Evolutionary conservation across 177 flowering plant species (phyloP).

Genomic region (Vitis hybrid): DNA sequence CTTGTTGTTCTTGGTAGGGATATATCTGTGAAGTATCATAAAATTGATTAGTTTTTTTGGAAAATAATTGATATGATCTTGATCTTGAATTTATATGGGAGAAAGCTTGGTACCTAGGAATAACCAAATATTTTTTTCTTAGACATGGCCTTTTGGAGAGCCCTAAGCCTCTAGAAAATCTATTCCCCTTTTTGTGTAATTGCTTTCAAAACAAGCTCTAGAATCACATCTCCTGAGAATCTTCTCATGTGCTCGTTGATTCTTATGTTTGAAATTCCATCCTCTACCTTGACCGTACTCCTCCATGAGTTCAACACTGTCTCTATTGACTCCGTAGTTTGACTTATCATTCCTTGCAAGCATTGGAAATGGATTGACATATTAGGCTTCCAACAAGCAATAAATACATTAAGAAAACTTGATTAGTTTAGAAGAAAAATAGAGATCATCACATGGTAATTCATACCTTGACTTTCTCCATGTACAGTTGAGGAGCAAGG

Average conservation of each 20-base stretch:
- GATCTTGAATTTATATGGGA: too few species aligned
- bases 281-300: slow-evolving; percentile 19
- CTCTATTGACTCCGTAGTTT: slow-evolving; percentile 27
- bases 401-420: too few species aligned
- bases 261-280: slow-evolving; percentile 30
- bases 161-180: slow-evolving; percentile 37
- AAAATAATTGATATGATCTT: too few species aligned
- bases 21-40: too few species aligned
- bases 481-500: slow-evolving; percentile 32
- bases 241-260: slow-evolving; percentile 41
- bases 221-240: slow-evolving; percentile 53
- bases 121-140: neutral
- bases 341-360: slow-evolving; percentile 33
- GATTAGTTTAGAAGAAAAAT: neutral
- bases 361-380: too few species aligned
- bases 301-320: slow-evolving; percentile 28
- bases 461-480: slow-evolving; percentile 40
- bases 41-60: too few species aligned
- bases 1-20: too few species aligned
- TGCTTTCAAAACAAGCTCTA: slow-evolving; percentile 51
- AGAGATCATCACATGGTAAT: too few species aligned
- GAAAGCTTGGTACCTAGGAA: too few species aligned
- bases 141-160: slow-evolving; percentile 33
- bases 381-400: neutral
- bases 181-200: slow-evolving; percentile 32